Conservation (phyloP, 1,284 basidiomycete genomes). For the Apiotrichum gamsii region DNA sequence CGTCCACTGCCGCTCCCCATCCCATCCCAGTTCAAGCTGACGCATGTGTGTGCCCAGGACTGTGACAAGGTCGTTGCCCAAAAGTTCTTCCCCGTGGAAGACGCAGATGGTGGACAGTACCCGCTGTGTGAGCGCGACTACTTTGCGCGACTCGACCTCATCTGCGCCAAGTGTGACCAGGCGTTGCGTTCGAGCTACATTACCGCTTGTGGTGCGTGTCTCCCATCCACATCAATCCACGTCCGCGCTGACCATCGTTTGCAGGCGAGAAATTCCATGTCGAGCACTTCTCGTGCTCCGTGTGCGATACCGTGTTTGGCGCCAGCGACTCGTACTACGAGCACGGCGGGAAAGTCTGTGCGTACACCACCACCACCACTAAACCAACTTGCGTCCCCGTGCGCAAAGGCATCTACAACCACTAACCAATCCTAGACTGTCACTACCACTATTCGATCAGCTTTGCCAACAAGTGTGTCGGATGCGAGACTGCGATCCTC, state of each 20-base stretch:
- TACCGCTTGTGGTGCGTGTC: constrained; percentile 84
- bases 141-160: constrained; percentile 89
- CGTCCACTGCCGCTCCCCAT: too few species aligned
- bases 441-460: constrained; percentile 98
- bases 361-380: constrained; percentile 17
- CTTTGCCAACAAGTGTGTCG: constrained; percentile 96
- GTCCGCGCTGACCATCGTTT: neutral
- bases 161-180: constrained; percentile 91
- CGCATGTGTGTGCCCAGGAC: constrained; percentile 74
- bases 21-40: too few species aligned
- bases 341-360: constrained; percentile 84
- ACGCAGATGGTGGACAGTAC: constrained; percentile 65
- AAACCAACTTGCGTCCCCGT: neutral
- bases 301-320: constrained; percentile 92
- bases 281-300: constrained; percentile 98
- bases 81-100: constrained; percentile 97
- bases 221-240: too few species aligned
- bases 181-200: constrained; percentile 96
- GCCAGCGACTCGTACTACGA: constrained; percentile 99
- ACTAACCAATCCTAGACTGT: constrained; percentile 53
- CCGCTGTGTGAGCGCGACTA: constrained; percentile 98
- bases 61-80: constrained; percentile 93
- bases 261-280: constrained; percentile 97
- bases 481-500: constrained; percentile 95
- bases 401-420: neutral